Percentiles rank a stretch among this genome's conserved stretches.
phyloP scores from a whole-genome alignment of 495 filamentous ascomycete species.

The Haplographium delicatum region DNA sequence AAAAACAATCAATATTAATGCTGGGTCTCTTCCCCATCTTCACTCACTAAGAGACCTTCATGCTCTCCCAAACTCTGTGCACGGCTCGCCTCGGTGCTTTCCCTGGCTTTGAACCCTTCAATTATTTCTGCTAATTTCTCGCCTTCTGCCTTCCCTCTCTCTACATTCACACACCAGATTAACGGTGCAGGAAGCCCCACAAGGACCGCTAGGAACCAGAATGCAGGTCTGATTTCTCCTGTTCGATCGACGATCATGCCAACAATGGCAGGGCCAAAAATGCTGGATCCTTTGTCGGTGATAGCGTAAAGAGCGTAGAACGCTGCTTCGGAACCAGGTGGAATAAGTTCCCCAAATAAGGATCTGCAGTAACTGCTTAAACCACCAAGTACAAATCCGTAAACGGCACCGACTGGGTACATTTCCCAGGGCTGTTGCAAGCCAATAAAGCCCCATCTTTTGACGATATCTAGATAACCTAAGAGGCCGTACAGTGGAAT shows the following conservation, averaged over 20 bases:
- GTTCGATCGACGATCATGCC: constrained; percentile 85
- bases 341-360: constrained; percentile 86
- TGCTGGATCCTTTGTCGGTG: constrained; percentile 91
- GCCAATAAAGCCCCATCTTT: constrained; percentile 68
- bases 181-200: constrained; percentile 78
- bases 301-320: constrained; percentile 97
- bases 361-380: constrained; percentile 91
- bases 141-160: constrained; percentile 77
- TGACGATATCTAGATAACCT: constrained; percentile 80
- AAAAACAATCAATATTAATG: too few species aligned
- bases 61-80: constrained; percentile 6
- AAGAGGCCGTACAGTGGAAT: constrained; percentile 90
- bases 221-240: constrained; percentile 87
- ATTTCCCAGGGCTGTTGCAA: constrained; percentile 95
- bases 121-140: constrained; percentile 63
- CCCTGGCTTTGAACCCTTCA: constrained; percentile 43
- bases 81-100: constrained; percentile 8
- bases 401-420: constrained; percentile 86
- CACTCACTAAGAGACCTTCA: constrained; percentile 7
- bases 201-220: constrained; percentile 82
- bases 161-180: constrained; percentile 83
- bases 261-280: constrained; percentile 93
- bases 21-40: constrained; percentile 18
- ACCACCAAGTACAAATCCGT: constrained; percentile 89
- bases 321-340: constrained; percentile 87